Evolutionary conservation across 2,329 filamentous ascomycete species (phyloP), one percentile per base, ranked within the genome.

Genomic region (Aspergillus cejpii): DNA sequence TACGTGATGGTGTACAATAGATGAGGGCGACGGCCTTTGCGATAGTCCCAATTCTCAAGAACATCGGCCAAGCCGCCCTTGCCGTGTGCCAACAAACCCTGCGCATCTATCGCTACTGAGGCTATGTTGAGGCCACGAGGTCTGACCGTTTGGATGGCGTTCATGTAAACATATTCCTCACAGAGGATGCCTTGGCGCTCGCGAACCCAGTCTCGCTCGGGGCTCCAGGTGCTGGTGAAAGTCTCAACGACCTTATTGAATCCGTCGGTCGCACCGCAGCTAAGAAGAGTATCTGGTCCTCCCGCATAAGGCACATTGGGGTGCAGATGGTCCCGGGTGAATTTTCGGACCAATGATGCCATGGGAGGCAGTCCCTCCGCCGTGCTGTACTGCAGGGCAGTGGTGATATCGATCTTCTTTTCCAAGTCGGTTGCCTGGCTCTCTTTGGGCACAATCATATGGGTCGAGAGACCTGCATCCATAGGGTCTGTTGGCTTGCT

Each of bases 1-100:
- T 67, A 88, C 81, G 87, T 90, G 52, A 96, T 85, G 1, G 87
- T 94, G 64, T 96, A 96, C 73, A 96, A 76, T 53, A 96, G 63
- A 64, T 91, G 85, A 31, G 90, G 90, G 46, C 85, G 76, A 59
- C 80, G 83, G 1, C 90, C 90, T 56, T 76, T 82, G 31, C 73
- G 73, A 37, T 74, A 73, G 63, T 96, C 85, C 90, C 90, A 96
- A 55, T 85, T 88, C 42, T 81, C 78, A 23, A 96, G 71, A 1
- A 95, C 80, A 55, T 94, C 84, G 47, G 81, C 74, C 50, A 96
- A 69, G 1, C 87, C 84, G 21, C 86, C 86, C 5, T 79, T 75
- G 0, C 89, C 89, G 17, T 76, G 71, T 0, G 81, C 80, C n/a
- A 78, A 54, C 85, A 96, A 92, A 17, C 90, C 90, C 54, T 86